These are phyloP conservation scores for Pistacia integerrima DNA, from an alignment of 345 rosid species.

Conservation along the genomic window DNA sequence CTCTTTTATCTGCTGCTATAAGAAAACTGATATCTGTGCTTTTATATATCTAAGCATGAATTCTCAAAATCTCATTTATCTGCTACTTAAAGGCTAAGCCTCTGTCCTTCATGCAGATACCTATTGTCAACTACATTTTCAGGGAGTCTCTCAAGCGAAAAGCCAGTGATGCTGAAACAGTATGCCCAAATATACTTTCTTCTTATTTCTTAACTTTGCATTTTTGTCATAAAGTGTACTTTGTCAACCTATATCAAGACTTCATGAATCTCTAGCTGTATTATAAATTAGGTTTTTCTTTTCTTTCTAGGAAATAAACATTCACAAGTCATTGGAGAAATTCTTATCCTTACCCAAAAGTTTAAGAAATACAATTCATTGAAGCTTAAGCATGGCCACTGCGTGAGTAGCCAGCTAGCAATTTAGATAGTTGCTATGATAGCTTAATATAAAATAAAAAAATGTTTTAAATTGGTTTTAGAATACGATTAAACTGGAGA, in stretches of 20 bases:
- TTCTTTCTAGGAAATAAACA: conserved; percentile 59
- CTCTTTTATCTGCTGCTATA: no score
- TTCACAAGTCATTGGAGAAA: conserved; percentile 57
- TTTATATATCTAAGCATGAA: neutral
- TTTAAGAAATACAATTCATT: no score
- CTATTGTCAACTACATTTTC: conserved; percentile 70
- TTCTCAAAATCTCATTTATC: neutral
- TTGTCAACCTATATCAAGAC: neutral
- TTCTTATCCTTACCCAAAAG: conserved; percentile 42
- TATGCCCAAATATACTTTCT: conserved; percentile 32
- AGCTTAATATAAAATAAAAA: no score
- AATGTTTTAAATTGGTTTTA: no score
- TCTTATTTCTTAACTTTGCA: neutral
- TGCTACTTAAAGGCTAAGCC: conserved; percentile 16
- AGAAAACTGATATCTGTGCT: no score
- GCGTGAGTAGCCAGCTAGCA: no score
- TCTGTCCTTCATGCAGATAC: conserved; percentile 43
- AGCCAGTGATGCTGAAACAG: conserved; percentile 76
- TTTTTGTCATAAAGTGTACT: conserved; percentile 2
- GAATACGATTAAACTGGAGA: no score
- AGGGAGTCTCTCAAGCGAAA: conserved; percentile 82
- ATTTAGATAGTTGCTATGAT: no score
- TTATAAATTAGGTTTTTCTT: conserved; percentile 11
- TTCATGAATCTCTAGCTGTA: neutral
- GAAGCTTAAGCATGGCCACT: no score